phyloP scores from a whole-genome alignment of 768 basidiomycete genomes.

The Hygrocybe punicea region DNA sequence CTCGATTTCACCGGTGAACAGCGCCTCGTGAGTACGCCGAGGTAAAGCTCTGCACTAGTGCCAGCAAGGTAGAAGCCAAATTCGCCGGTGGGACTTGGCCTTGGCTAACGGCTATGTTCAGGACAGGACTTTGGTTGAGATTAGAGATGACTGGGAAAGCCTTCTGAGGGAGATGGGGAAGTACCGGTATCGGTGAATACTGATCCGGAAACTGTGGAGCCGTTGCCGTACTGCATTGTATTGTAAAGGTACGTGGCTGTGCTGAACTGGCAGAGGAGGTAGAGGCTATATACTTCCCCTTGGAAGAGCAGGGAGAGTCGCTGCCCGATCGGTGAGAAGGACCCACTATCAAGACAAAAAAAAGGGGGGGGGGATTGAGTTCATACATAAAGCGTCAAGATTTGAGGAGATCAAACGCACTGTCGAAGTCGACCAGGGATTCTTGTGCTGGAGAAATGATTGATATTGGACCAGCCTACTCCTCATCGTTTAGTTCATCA shows the following conservation, averaged over 20 bases:
- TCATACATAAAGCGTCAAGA: not conserved
- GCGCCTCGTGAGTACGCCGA: slow-evolving; percentile 48
- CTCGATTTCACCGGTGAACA: slow-evolving; percentile 46
- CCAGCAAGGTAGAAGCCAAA: slow-evolving; percentile 50
- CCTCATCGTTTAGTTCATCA: slow-evolving; percentile 33
- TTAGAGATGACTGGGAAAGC: slow-evolving; percentile 37
- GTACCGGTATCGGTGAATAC: slow-evolving; percentile 38
- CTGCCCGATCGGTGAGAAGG: slow-evolving; percentile 3
- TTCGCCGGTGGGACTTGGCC: slow-evolving; percentile 32
- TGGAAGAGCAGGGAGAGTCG: not conserved
- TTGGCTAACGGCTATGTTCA: slow-evolving; percentile 44
- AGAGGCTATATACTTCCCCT: not conserved
- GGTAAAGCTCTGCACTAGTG: slow-evolving; percentile 47
- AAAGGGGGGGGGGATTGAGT: too few relatives aligned
- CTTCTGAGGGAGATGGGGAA: too few relatives aligned
- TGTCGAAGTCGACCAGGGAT: slow-evolving; percentile 44
- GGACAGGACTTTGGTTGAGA: slow-evolving; percentile 36
- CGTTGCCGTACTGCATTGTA: slow-evolving; percentile 46
- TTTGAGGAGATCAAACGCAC: slow-evolving; percentile 15
- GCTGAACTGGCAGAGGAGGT: not conserved
- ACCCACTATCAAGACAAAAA: too few relatives aligned
- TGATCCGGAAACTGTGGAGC: slow-evolving; percentile 37
- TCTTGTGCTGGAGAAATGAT: slow-evolving; percentile 38
- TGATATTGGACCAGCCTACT: slow-evolving; percentile 42
- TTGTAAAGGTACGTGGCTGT: slow-evolving; percentile 23